Percentiles rank a stretch among this genome's conserved stretches.
These are phyloP conservation scores for Stereocaulon alpinum DNA, from an alignment of 495 filamentous ascomycete genomes.

Conservation along the genomic window DNA sequence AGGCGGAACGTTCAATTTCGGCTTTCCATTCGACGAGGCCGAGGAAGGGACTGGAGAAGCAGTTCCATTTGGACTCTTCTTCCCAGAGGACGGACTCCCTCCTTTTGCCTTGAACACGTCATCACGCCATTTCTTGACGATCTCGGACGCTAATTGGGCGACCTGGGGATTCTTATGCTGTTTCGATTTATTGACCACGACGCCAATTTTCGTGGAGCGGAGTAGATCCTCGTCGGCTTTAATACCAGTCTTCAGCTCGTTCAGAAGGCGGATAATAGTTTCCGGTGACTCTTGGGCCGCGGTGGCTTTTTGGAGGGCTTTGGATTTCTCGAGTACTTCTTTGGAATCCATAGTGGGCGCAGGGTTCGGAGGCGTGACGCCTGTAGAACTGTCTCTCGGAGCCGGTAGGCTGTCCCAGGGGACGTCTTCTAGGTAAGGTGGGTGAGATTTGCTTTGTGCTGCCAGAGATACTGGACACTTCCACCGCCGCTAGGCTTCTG, in stretches of 20 bases:
- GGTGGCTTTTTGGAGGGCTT: conserved; percentile 68
- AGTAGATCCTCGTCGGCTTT: conserved; percentile 76
- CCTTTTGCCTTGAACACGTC: conserved; percentile 65
- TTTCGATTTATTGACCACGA: conserved; percentile 76
- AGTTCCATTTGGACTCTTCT: conserved; percentile 33
- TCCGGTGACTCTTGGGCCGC: conserved; percentile 53
- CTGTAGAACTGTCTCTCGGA: background rate
- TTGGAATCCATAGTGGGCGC: conserved; percentile 60
- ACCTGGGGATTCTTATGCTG: conserved; percentile 66
- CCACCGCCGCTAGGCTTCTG: background rate
- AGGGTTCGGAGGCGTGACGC: background rate
- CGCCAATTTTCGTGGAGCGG: conserved; percentile 79
- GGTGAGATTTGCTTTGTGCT: background rate
- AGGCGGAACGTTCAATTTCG: conserved; percentile 59
- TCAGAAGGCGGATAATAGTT: conserved; percentile 57
- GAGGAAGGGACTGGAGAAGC: conserved; percentile 24
- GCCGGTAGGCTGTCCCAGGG: background rate
- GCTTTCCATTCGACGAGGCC: conserved; percentile 19
- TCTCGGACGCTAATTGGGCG: conserved; percentile 59
- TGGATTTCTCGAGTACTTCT: conserved; percentile 62
- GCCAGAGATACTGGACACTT: background rate
- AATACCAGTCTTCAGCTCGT: conserved; percentile 65
- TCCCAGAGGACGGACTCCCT: conserved; percentile 37
- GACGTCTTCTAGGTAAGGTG: background rate
- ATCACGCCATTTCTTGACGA: conserved; percentile 79